Evolutionary conservation across 1,284 basidiomycete species (phyloP).

Genomic region (Irpex rosettiformis): DNA sequence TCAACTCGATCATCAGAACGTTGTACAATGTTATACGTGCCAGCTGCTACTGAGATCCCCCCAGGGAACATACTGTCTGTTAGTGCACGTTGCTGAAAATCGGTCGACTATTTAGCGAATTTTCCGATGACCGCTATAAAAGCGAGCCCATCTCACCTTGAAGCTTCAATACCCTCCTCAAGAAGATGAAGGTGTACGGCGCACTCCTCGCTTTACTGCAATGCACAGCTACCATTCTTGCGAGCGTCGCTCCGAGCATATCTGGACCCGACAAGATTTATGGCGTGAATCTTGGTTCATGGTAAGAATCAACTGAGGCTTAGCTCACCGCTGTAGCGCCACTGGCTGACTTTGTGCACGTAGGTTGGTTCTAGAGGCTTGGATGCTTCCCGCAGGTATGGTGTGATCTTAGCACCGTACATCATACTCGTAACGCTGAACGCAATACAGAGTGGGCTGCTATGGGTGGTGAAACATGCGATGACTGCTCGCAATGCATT

Average conservation of each 20-base stretch:
- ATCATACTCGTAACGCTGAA: not conserved
- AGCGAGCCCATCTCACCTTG: not conserved
- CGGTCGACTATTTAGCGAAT: not conserved
- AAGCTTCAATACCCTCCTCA: not conserved
- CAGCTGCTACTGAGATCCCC: not conserved
- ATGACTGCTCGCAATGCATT: conserved; percentile 53
- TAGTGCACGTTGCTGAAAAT: not conserved
- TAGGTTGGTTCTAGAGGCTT: conserved; percentile 60
- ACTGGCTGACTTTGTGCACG: not conserved
- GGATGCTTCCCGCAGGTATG: conserved; percentile 65
- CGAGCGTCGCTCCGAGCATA: conserved; percentile 7
- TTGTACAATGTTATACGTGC: not conserved
- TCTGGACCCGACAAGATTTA: conserved; percentile 48
- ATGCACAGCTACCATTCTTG: conserved; percentile 20
- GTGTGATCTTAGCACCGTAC: not conserved
- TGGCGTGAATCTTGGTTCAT: conserved; percentile 64
- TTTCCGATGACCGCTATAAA: conserved; percentile 3
- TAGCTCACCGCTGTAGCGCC: too few relatives aligned
- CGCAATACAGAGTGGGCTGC: conserved; percentile 47
- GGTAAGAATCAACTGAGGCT: conserved; percentile 41
- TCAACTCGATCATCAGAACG: not conserved
- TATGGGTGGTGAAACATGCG: conserved; percentile 62
- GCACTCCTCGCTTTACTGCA: conserved; percentile 10
- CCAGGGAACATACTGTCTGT: not conserved
- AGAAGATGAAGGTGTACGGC: conserved; percentile 9